Evolutionary conservation across 345 rosid genomes (phyloP), one percentile per base, ranked within the genome.

Genomic region (Ceriops tagal): DNA sequence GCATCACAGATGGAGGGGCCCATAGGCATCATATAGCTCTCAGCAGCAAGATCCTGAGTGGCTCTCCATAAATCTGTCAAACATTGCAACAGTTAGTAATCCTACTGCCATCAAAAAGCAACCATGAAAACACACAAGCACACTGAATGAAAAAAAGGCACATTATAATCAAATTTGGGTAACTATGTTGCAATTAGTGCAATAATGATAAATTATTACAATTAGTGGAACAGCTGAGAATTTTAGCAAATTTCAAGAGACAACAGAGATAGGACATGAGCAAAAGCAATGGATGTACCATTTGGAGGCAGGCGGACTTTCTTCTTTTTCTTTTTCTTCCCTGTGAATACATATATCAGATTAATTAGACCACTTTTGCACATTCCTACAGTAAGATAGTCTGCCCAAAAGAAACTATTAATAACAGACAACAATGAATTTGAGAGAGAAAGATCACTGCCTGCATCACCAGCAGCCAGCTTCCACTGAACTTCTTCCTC

Each of bases 21-120:
- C 81, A 86, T 69, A 53, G 91, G 83, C 98, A 92, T 96, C 98
- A 90, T 86, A 83, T 79, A 89, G 61, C 73, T 93, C 61, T 92
- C 93, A 53, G 86, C 85, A 20, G 84, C 77, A 66, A 79, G 70
- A 75, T 90, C 87, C 68, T 80, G 92, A 22, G 92, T 77, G 58
- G 73, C 74, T 75, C 83, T 95, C 96, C 99, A 88, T 71, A 89
- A 65, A 53, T 93, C 97, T 89, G 77, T 75, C 61, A 67, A 47
- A 47, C 51, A 78, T 55, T 67, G 65, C 70, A 70, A 18, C 46
- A 49, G 56, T 67, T 52, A 65, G 22, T 31, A 56, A 71, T 57
- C 34, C 49, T 16, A 13, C 20, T 20, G 60, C 53, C 64, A 56
- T 49, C 8, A 62, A 26, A 11, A 43, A 43, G 49, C 24, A 66